phyloP scores from a whole-genome alignment of 148 eudicot genomes.

The Amaranthus palmeri region DNA sequence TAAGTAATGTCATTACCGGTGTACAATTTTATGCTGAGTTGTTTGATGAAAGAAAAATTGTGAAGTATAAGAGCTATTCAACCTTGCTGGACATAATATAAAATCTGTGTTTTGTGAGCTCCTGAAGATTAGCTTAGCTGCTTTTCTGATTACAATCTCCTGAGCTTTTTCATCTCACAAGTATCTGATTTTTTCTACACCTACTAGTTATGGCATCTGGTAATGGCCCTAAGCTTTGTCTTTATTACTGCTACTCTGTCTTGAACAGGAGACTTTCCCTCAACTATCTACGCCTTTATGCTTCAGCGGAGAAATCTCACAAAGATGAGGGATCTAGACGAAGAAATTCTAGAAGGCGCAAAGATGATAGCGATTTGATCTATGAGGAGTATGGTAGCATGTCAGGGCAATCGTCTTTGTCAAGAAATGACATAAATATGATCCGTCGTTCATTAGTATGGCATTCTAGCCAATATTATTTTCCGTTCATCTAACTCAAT shows the following conservation, averaged over 20 bases:
- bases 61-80: neutral
- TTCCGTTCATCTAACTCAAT: conserved; percentile 9
- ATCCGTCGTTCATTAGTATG: conserved; percentile 88
- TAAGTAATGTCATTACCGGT: neutral
- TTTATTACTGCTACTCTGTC: conserved; percentile 10
- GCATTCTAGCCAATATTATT: conserved; percentile 12
- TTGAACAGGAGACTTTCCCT: conserved; percentile 74
- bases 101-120: neutral
- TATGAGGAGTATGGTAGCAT: conserved; percentile 32
- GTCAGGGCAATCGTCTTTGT: conserved; percentile 40
- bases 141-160: neutral
- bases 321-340: conserved; percentile 63
- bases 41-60: neutral
- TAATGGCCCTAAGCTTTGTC: conserved; percentile 9
- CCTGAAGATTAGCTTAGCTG: neutral
- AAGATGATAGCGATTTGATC: conserved; percentile 37
- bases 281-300: conserved; percentile 51
- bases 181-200: neutral
- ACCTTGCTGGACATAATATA: neutral
- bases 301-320: conserved; percentile 43
- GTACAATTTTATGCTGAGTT: neutral
- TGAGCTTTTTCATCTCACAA: neutral
- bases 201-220: neutral
- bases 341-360: conserved; percentile 59
- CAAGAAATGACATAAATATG: conserved; percentile 72